phyloP scores from a whole-genome alignment of 1,284 basidiomycete genomes.

The Apiotrichum gracile region DNA sequence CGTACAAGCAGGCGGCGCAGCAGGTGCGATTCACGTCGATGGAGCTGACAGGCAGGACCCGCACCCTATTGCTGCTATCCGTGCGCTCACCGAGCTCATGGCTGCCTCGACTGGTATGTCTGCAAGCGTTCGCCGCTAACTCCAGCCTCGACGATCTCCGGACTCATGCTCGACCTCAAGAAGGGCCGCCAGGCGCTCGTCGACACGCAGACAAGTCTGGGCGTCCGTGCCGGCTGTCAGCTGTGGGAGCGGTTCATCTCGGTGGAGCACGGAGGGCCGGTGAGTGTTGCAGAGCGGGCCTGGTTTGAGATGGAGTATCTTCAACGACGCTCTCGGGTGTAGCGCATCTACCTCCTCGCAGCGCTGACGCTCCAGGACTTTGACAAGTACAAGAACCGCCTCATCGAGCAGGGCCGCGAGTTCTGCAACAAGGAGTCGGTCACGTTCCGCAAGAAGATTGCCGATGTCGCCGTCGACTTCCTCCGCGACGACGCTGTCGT shows the following conservation, averaged over 20 bases:
- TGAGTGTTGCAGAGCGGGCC: conserved; percentile 18
- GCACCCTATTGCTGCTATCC: conserved; percentile 48
- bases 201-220: conserved; percentile 40
- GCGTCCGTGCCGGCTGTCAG: conserved; percentile 46
- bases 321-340: too few relatives aligned
- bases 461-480: conserved; percentile 80
- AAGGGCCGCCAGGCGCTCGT: conserved; percentile 35
- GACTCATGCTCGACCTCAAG: conserved; percentile 39
- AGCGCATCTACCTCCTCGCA: not conserved
- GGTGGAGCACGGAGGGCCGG: conserved; percentile 31
- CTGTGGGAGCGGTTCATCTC: conserved; percentile 46
- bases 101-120: conserved; percentile 42
- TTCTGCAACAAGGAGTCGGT: conserved; percentile 35
- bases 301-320: too few relatives aligned
- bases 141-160: conserved; percentile 41
- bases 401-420: conserved; percentile 43
- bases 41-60: conserved; percentile 25
- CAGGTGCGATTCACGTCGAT: conserved; percentile 26
- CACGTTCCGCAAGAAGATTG: conserved; percentile 79
- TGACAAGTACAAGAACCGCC: conserved; percentile 34
- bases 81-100: conserved; percentile 45
- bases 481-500: conserved; percentile 91
- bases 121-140: not conserved
- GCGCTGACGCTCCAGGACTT: conserved; percentile 32
- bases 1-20: conserved; percentile 42